Evolutionary conservation across 306 rosid species (phyloP), one percentile per base, ranked within the genome.

Genomic region (Acacia acuminata): DNA sequence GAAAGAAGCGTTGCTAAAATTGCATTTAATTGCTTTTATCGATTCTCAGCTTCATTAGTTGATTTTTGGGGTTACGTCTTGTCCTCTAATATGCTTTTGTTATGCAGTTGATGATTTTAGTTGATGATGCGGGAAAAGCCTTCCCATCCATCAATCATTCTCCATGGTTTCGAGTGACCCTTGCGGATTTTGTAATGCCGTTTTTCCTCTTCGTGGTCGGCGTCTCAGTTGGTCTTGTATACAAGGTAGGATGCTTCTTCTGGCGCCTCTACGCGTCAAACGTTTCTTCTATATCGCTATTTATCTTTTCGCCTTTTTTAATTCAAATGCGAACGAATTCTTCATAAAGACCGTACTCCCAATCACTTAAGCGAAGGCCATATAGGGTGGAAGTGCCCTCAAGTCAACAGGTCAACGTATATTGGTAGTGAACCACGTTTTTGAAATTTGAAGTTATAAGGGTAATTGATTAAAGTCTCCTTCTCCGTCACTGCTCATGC

Each of bases 101-200:
- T 2, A 55, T 44, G 61, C 91, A 91, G 97, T 75, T 93, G 81
- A 93, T 93, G 97, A 93, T 93, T 76, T 79, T 93, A 80, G 96
- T 88, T 40, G 97, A 93, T 24, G 87, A 88, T 67, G 96, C 89
- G 43, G 97, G 97, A 86, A 87, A 89, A 42, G 94, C 90, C 47
- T 90, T 89, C 78, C 96, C 96, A 6, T 93, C 94, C 40, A 86
- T 93, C 82, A 93, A 93, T 82, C 95, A 93, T 82, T 86, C 97
- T 65, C 97, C 96, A 25, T 91, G 97, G 97, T 91, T 88, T 61
- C 96, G 94, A 20, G 89, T 93, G 55, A 91, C 96, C 9, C 94
- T 91, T 14, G 96, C 97, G 4, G 96, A 93, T 87, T 93, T 93
- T 79, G 96, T 93, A 20, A 86, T 93, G 94, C 97, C 96, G 0